Base-by-base conservation (phyloP, 352 stramenopile genomes). In the Phytophthora idaei region DNA sequence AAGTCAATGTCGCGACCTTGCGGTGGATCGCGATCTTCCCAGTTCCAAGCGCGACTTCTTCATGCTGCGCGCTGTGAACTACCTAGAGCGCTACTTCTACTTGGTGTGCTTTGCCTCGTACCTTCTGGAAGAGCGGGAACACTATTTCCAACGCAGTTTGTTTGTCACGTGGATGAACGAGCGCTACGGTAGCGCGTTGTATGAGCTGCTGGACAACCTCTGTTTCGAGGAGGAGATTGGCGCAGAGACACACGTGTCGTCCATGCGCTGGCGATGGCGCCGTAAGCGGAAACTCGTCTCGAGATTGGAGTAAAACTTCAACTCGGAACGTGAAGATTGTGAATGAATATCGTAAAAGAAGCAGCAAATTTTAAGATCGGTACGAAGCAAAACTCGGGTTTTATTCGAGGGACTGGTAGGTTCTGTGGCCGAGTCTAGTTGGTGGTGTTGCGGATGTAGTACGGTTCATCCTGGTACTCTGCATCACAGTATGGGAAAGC, bases 41-140 rank as follows among this genome's bases (percentile, higher is more conserved):
- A 83, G 60, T 34, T 34, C 74, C 28, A 93, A 94, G 67, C 84
- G 88, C 25, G 85, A 95, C 49, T 86, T 81, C 58, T 93, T 90
- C 71, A 94, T 95, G 86, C 69, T 88, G 31, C 81, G 89, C 17
- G 82, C 84, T 9, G 89, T 97, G 44, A 95, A 97, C 64, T 97
- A 97, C 70, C 75, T 96, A 8, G 87, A 95, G 58, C 76, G 90
- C 15, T 97, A 95, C 71, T 96, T 96, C 50, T 95, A 97, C 63
- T 79, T 97, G 25, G 78, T 97, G 44, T 95, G 87, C 72, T 97
- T 97, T 29, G 88, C 87, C 12, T 91, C 89, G 56, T 97, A 96
- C 48, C 52, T 96, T 31, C 68, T 94, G 1, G 88, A 96, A 34
- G 79, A 96, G 55, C 76, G 81, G 25, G 50, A 36, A 2, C 51